Evolutionary conservation across 345 rosid genomes (phyloP).

Genomic region (Syzygium aqueum): DNA sequence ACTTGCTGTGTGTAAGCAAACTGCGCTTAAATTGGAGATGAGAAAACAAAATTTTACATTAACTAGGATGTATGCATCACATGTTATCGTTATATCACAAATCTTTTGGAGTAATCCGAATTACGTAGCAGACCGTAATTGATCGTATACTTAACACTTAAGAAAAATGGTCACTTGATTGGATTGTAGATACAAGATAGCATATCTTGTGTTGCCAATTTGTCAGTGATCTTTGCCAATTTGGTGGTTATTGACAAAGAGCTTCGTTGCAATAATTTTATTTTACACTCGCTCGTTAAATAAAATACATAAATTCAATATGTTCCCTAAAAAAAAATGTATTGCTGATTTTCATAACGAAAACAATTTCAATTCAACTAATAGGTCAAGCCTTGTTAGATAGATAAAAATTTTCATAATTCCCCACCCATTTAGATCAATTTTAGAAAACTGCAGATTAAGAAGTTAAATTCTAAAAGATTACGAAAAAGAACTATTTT

Average conservation of each 20-base stretch:
- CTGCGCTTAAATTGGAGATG: no score
- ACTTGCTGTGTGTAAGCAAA: no score
- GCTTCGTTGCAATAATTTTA: neutral
- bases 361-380: neutral
- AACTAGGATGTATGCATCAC: no score
- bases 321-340: neutral
- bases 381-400: neutral
- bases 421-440: neutral
- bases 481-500: neutral
- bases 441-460: neutral
- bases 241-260: accelerated
- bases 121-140: neutral
- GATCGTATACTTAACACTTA: neutral
- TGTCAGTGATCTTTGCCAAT: neutral
- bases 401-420: neutral
- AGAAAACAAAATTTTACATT: no score
- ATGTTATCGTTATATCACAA: neutral
- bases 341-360: accelerated
- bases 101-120: neutral
- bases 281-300: neutral
- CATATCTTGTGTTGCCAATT: neutral
- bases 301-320: neutral
- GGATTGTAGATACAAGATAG: neutral
- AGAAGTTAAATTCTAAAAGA: neutral
- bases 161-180: neutral